A percentile compares a stretch with the other conserved stretches of the same genome.
phyloP scores from a whole-genome alignment of 345 rosid species.

The Pelargonium nanum region DNA sequence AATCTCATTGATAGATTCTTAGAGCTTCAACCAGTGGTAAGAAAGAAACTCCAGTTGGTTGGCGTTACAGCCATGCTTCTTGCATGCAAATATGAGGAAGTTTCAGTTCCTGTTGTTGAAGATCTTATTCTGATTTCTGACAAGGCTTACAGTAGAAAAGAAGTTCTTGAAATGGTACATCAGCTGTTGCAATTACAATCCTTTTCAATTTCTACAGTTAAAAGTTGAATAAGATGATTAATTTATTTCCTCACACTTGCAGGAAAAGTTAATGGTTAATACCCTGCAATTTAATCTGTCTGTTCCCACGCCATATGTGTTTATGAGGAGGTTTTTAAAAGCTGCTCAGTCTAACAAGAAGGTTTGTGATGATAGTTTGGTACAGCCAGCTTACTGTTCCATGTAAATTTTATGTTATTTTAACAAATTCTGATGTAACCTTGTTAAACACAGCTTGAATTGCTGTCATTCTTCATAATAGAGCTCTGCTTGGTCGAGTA shows the following conservation, averaged over 20 bases:
- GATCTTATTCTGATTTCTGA: conserved; percentile 90
- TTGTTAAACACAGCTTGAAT: conserved; percentile 51
- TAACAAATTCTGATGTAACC: neutral
- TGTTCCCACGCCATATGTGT: conserved; percentile 83
- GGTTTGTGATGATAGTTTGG: conserved; percentile 26
- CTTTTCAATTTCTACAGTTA: neutral
- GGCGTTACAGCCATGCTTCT: conserved; percentile 94
- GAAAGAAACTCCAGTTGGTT: conserved; percentile 92
- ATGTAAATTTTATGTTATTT: neutral
- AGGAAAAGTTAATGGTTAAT: conserved; percentile 81
- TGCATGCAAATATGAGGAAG: conserved; percentile 98
- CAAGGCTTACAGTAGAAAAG: conserved; percentile 72
- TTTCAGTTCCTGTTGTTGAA: conserved; percentile 87
- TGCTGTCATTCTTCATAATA: conserved; percentile 55
- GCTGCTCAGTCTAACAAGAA: conserved; percentile 79
- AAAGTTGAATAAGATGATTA: neutral
- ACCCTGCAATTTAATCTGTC: conserved; percentile 68
- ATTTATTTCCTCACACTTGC: conserved; percentile 15
- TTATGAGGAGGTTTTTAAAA: conserved; percentile 86
- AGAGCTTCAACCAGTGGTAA: conserved; percentile 46
- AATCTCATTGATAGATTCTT: conserved; percentile 89
- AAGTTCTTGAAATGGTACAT: conserved; percentile 83
- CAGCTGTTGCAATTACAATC: neutral
- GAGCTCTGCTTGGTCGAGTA: conserved; percentile 68
- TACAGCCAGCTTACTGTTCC: neutral